Conservation (phyloP, 371 early-diverging fungal species). For the Actinomortierella wolfii region DNA sequence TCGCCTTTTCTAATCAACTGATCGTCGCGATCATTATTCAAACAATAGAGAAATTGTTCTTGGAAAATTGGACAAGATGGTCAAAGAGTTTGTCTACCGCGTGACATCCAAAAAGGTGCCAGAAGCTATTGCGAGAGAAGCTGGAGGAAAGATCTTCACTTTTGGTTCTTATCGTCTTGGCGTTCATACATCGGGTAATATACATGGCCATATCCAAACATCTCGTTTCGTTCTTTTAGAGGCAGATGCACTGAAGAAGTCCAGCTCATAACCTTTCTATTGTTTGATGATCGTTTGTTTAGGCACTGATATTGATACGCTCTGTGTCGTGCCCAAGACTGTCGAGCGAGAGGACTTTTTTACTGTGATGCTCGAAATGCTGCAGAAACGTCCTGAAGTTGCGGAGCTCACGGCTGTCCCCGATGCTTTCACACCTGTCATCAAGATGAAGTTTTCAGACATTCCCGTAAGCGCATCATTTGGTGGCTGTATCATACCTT, state of each 20-base stretch:
- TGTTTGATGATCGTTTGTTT: background rate
- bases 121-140: conserved; percentile 82
- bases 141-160: conserved; percentile 98
- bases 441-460: conserved; percentile 92
- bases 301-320: conserved; percentile 99
- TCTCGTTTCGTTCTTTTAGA: background rate
- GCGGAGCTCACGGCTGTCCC: conserved; percentile 90
- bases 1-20: background rate
- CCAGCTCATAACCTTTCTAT: background rate
- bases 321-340: conserved; percentile 97
- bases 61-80: conserved; percentile 82
- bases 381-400: conserved; percentile 84
- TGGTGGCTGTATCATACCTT: no score
- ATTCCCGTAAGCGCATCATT: conserved; percentile 85
- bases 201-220: background rate
- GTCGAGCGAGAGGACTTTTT: conserved; percentile 97
- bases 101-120: conserved; percentile 73
- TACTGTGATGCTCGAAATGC: conserved; percentile 84
- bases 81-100: conserved; percentile 89
- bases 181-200: conserved; percentile 90
- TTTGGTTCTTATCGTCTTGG: conserved; percentile 99
- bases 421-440: conserved; percentile 98
- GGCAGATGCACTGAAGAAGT: background rate
- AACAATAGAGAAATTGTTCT: conserved; percentile 80
- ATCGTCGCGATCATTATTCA: background rate